These are phyloP conservation scores for Acer negundo DNA, from an alignment of 345 rosid species.

Conservation along the genomic window DNA sequence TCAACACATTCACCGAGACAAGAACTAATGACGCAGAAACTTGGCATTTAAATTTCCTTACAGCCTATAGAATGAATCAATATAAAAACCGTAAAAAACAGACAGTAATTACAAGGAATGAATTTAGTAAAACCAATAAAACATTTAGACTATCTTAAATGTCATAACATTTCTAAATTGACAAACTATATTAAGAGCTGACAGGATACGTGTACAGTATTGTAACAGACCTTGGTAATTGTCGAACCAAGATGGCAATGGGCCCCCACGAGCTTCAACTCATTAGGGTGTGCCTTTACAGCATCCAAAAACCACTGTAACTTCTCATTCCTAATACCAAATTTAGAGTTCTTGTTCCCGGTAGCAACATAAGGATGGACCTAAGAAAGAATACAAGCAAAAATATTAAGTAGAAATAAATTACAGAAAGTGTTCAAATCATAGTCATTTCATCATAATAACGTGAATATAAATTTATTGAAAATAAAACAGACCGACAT, in stretches of 20 bases:
- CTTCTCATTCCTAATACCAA: constrained; percentile 98
- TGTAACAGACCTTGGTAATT: constrained; percentile 74
- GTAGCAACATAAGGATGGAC: constrained; percentile 99
- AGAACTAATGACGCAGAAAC: neutral
- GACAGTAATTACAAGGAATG: neutral
- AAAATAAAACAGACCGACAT: constrained; percentile 1
- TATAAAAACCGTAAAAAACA: neutral
- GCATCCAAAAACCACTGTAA: constrained; percentile 98
- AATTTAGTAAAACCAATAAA: neutral
- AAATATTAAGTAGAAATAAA: neutral
- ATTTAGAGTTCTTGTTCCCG: constrained; percentile 96
- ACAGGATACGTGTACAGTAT: neutral
- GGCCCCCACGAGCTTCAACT: constrained; percentile 93
- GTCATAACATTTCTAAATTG: neutral
- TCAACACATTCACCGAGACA: neutral
- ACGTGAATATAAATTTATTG: neutral
- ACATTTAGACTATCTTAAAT: too few relatives aligned
- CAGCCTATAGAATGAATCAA: neutral
- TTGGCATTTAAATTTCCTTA: neutral
- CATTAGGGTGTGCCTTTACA: constrained; percentile 81
- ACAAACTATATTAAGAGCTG: neutral
- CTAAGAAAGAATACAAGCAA: constrained; percentile 31
- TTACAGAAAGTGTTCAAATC: neutral
- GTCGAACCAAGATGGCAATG: constrained; percentile 99
- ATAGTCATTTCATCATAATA: neutral